These are phyloP conservation scores for Primulina eburnea DNA, from an alignment of 257 asterid species.

Conservation along the genomic window DNA sequence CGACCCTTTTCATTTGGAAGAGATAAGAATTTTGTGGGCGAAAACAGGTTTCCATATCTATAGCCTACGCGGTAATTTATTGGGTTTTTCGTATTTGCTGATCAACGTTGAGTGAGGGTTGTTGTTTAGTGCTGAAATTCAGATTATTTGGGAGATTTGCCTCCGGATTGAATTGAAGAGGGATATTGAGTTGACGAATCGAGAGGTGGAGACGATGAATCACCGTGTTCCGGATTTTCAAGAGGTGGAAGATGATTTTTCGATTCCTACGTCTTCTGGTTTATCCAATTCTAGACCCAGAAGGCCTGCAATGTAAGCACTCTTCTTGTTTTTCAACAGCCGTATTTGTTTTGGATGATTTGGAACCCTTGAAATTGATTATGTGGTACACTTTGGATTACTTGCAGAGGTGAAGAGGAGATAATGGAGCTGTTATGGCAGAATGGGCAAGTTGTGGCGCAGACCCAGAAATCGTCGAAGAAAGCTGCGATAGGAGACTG, in stretches of 20 bases:
- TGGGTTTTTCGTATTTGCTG: background rate
- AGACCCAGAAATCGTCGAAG: conserved; percentile 48
- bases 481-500: conserved; percentile 27
- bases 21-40: background rate
- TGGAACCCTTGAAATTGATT: no score
- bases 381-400: background rate
- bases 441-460: conserved; percentile 32
- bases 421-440: conserved; percentile 36
- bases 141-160: background rate
- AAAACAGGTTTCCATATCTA: background rate
- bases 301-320: background rate
- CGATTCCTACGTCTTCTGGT: background rate
- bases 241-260: background rate
- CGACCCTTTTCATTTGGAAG: background rate
- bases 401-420: conserved; percentile 20
- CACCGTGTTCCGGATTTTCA: background rate
- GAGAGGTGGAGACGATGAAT: background rate
- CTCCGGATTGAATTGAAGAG: background rate
- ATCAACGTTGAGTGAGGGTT: no score
- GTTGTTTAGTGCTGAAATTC: background rate
- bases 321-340: no score
- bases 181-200: background rate
- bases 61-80: no score
- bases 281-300: background rate
- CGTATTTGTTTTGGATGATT: background rate